Percentiles rank a stretch among this genome's conserved stretches.
Evolutionary conservation across 2,329 filamentous ascomycete genomes (phyloP).

Genomic region (Tothia fuscella): DNA sequence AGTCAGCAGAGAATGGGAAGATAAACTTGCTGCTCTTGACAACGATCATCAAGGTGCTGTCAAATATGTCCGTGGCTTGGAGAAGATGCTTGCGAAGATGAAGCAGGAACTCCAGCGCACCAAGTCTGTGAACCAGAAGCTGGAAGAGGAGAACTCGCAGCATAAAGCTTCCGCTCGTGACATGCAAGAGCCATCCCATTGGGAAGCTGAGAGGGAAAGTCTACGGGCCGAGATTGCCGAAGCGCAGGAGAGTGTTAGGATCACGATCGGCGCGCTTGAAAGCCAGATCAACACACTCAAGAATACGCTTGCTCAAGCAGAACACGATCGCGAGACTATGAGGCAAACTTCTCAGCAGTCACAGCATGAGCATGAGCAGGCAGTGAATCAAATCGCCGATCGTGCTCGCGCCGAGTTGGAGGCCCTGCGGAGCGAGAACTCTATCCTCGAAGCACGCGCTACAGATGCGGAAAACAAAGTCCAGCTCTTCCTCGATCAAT

Average conservation of each 20-base stretch:
- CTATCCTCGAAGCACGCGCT: slow-evolving; percentile 68
- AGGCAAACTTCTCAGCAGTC: slow-evolving; percentile 32
- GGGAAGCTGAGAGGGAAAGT: slow-evolving; percentile 60
- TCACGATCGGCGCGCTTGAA: slow-evolving; percentile 57
- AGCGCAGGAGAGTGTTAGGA: slow-evolving; percentile 57
- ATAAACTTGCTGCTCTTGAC: slow-evolving; percentile 86
- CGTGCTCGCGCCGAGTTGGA: slow-evolving; percentile 59
- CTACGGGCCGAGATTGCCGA: slow-evolving; percentile 58
- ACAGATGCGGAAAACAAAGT: slow-evolving; percentile 89
- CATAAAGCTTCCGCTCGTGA: slow-evolving; percentile 28
- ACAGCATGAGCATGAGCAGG: slow-evolving; percentile 1
- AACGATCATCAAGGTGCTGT: slow-evolving; percentile 97
- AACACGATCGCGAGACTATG: slow-evolving; percentile 58
- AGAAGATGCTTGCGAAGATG: slow-evolving; percentile 98
- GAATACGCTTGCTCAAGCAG: slow-evolving; percentile 53
- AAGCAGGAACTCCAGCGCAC: slow-evolving; percentile 93
- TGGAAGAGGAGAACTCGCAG: slow-evolving; percentile 53
- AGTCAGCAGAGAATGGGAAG: slow-evolving; percentile 78
- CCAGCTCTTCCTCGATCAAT: slow-evolving; percentile 82
- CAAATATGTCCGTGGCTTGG: slow-evolving; percentile 94
- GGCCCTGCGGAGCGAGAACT: slow-evolving; percentile 72
- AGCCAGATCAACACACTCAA: slow-evolving; percentile 55
- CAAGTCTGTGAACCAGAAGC: slow-evolving; percentile 70
- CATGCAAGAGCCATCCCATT: slow-evolving; percentile 37
- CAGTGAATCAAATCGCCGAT: slow-evolving; percentile 41